Base-by-base conservation (phyloP, 768 basidiomycete species). In the Daedaleopsis sinensis region DNA sequence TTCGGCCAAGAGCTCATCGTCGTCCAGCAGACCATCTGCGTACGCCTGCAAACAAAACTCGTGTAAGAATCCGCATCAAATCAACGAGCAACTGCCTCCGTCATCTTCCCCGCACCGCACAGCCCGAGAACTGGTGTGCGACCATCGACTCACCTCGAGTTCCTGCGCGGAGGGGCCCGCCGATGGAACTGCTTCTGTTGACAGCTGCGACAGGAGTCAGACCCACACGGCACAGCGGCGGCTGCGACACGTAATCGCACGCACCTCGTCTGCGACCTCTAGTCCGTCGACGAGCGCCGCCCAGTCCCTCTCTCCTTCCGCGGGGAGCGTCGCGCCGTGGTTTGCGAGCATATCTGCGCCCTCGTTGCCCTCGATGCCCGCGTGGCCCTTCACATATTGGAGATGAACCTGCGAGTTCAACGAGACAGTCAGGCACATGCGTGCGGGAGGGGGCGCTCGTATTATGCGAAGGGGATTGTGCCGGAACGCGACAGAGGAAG, bases 331-430 rank as follows among this genome's bases (percentile, higher is more conserved):
- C 11, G 81, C 72, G 3, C 93, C 93, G 6, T 73, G 36, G 59
- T 85, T 88, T 3, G 93, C 93, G 58, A 88, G 80, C 15, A 63
- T 67, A 71, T 98, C 96, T 3, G 96, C 96, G 46, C 84, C 88
- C 55, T 98, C 95, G 70, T 98, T 98, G 1, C 96, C 96, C 55
- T 75, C 75, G 32, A 85, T 78, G 0, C 94, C 94, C 11, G 77
- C 79, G 68, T 98, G 96, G 0, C 89, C 96, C 59, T 84, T 82
- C 58, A 98, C 92, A 67, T 94, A 82, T 65, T 85, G 76, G 51
- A 96, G 80, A 38, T 58, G 50, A 0, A 73, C 67, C 72, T 69
- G 27, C 27, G 7, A 32, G 3, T 7, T 3, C 4, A 3, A 7
- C 27, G 4, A 32, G 27, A 32, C 27, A 32, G 3, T 32, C 7